Percentiles rank a stretch among this genome's conserved stretches.
Evolutionary conservation across 768 basidiomycete species (phyloP).

Genomic region (Termitomyces eurrhizus): DNA sequence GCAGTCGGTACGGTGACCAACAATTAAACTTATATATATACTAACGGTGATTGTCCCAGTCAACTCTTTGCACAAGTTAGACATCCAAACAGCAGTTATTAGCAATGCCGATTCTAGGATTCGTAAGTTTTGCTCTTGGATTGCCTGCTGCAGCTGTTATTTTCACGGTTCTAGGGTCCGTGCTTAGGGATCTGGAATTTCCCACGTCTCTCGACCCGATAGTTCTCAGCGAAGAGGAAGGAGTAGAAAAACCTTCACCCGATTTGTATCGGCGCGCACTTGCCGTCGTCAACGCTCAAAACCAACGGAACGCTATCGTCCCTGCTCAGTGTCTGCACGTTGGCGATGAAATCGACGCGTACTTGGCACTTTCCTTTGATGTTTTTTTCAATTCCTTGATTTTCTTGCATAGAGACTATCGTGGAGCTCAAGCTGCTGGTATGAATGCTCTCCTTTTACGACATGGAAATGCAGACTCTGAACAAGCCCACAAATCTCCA

Average conservation of each 20-base stretch:
- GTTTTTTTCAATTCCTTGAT: background rate
- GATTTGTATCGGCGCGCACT: constrained; percentile 54
- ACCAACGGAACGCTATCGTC: constrained; percentile 21
- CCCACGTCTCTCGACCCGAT: constrained; percentile 45
- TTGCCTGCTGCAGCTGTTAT: background rate
- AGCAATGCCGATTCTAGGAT: constrained; percentile 75
- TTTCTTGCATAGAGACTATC: constrained; percentile 14
- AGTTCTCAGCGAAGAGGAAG: constrained; percentile 67
- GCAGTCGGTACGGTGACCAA: constrained; percentile 36
- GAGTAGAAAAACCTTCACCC: constrained; percentile 62
- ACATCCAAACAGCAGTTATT: constrained; percentile 53
- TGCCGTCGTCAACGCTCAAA: constrained; percentile 23
- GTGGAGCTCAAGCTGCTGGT: constrained; percentile 17
- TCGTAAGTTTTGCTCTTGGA: constrained; percentile 37
- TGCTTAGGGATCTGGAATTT: constrained; percentile 62
- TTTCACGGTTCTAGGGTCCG: constrained; percentile 27
- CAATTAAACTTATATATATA: background rate
- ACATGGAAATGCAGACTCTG: constrained; percentile 7
- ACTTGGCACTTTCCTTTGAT: constrained; percentile 15
- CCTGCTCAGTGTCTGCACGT: constrained; percentile 58
- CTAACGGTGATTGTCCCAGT: constrained; percentile 32
- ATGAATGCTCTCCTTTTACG: constrained; percentile 19
- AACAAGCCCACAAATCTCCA: constrained; percentile 14
- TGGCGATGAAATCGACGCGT: constrained; percentile 73
- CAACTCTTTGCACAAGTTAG: constrained; percentile 36